Conservation (phyloP, 2,329 filamentous ascomycete species). For the Xylaria sp. region DNA sequence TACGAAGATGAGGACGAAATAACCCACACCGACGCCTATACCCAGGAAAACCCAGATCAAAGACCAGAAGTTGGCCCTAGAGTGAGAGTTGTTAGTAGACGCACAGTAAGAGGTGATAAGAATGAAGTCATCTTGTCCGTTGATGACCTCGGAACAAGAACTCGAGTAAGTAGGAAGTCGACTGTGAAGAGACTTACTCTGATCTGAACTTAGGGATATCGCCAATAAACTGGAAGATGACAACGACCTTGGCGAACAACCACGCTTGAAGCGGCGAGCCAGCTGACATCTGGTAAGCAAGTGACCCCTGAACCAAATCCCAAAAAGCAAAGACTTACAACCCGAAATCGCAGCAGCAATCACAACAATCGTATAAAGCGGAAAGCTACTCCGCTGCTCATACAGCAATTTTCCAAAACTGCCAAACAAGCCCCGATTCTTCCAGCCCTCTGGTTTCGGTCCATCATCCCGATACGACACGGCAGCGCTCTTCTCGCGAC, state of each 20-base stretch:
- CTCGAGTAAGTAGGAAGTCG: neutral
- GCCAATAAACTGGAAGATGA: constrained; percentile 40
- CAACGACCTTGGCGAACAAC: constrained; percentile 50
- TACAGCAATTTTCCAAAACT: constrained; percentile 54
- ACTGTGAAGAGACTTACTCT: constrained; percentile 22
- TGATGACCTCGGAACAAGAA: too few species aligned
- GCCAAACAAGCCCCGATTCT: constrained; percentile 39
- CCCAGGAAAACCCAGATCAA: constrained; percentile 61
- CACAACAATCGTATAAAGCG: constrained; percentile 46
- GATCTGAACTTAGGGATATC: constrained; percentile 33
- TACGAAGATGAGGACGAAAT: constrained; percentile 44
- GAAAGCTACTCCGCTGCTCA: constrained; percentile 50
- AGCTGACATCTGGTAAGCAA: constrained; percentile 27
- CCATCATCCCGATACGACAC: constrained; percentile 30
- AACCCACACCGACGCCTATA: constrained; percentile 45
- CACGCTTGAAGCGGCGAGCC: constrained; percentile 48
- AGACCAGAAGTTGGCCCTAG: constrained; percentile 53
- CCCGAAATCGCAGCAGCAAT: constrained; percentile 40
- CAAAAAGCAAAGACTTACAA: constrained; percentile 20
- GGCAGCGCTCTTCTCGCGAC: constrained; percentile 43
- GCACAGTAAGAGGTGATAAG: neutral
- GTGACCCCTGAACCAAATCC: neutral
- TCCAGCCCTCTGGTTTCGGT: constrained; percentile 30
- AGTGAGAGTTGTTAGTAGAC: constrained; percentile 1
- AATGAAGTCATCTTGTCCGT: too few species aligned